Base-by-base conservation (phyloP, 768 basidiomycete genomes). In the Pisolithus sp. region DNA sequence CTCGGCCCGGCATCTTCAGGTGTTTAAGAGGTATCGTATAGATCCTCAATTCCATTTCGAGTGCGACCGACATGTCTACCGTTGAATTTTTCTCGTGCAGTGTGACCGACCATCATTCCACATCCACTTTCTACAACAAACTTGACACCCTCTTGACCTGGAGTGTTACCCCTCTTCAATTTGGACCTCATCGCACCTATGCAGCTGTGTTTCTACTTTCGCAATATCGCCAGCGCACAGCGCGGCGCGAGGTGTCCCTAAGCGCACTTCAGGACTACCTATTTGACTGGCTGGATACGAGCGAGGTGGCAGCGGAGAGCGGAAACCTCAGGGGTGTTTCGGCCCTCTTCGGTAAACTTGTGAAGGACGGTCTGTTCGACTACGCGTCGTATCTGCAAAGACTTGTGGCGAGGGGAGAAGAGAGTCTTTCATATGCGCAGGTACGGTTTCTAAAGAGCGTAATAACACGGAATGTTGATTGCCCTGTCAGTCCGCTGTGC, bases 251-350 rank as follows among this genome's bases (percentile, higher is more conserved):
- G 50, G 69, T 75, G n/a, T 70, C 75, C 15, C 76, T 79, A 18
- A 78, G 79, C 50, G 76, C 81, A 50, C 68, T 92, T 7, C 89
- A 92, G 56, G 85, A 90, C 55, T 74, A 81, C 53, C 68, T 93
- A 9, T 90, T 93, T 58, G 81, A 86, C 47, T 93, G 90, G 90
- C 68, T 92, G 24, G 86, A 92, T 60, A 71, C 72, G 1, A 84
- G 77, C 9, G 78, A 81, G 6, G 76, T 80, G 17, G 83, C 83
- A 3, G 77, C 73, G 1, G 79, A 89, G 28, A 51, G 63, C 13
- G 68, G 67, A 6, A 86, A 82, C 58, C 69, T 87, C 4, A 70
- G 74, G 28, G 67, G 78, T n/a, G 76, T 89, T 24, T 76, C 87
- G 9, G 68, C 83, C 15, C 68, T 92, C 7, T 89, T 82, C 50